phyloP scores from a whole-genome alignment of 225 moss, liverwort and hornwort species.

The Straminergon stramineum region DNA sequence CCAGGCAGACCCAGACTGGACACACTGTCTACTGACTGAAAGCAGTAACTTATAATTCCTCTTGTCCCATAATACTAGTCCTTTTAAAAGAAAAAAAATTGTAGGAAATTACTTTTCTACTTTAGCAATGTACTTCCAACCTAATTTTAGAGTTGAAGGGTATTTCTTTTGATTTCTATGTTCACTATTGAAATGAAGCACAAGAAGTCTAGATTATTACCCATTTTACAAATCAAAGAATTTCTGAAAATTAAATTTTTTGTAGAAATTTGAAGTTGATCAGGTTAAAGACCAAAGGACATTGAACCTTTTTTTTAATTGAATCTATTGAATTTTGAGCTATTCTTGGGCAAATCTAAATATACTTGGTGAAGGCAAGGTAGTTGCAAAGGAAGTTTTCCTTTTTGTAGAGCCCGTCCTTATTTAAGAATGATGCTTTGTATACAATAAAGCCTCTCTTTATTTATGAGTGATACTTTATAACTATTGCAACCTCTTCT shows the following conservation, averaged over 20 bases:
- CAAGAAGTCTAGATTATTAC: accelerated
- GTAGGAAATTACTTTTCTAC: neutral
- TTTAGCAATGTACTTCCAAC: too few relatives aligned
- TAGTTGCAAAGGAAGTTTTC: neutral
- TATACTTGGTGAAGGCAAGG: accelerated
- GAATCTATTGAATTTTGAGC: neutral
- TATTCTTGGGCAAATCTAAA: accelerated
- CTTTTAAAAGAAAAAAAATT: too few relatives aligned
- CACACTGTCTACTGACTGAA: neutral
- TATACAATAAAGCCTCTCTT: neutral
- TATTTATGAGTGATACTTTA: too few relatives aligned
- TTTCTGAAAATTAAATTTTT: neutral
- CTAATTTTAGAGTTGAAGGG: neutral
- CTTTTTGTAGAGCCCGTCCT: neutral
- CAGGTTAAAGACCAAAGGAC: neutral
- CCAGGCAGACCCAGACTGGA: neutral
- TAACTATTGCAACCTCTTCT: neutral
- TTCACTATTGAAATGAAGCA: neutral
- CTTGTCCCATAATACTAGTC: too few relatives aligned
- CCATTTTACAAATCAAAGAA: accelerated
- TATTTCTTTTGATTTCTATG: neutral
- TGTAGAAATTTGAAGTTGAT: neutral
- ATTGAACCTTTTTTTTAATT: neutral
- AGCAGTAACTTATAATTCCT: neutral
- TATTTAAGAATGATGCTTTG: neutral